These are phyloP conservation scores for Saccharomyces pastorianus DNA, from an alignment of 1,139 yeast genomes.

Conservation along the genomic window DNA sequence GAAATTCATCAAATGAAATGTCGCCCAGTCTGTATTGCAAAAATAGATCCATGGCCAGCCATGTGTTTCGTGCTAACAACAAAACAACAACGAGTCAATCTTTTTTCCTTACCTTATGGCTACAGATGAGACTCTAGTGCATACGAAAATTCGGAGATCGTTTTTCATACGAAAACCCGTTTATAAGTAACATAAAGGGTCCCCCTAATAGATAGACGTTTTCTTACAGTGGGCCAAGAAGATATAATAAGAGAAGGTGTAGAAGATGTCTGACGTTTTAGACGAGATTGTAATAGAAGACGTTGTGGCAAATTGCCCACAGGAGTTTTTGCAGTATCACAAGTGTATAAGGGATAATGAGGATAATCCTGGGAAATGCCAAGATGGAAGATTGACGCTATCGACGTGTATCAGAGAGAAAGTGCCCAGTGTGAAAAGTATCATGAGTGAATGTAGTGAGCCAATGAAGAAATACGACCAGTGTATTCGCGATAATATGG, in stretches of 20 bases:
- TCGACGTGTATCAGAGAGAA: conserved; percentile 26
- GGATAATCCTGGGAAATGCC: conserved; percentile 28
- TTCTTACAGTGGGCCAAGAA: neutral
- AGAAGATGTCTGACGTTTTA: conserved; percentile 14
- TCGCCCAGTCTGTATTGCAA: neutral
- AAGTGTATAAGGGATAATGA: conserved; percentile 30
- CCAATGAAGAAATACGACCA: conserved; percentile 26
- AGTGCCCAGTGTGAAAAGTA: conserved; percentile 31
- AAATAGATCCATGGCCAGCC: neutral
- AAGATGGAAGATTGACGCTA: conserved; percentile 24
- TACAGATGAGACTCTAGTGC: neutral
- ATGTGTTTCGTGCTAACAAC: too few species aligned
- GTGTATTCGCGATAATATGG: conserved; percentile 24
- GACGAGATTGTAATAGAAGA: conserved; percentile 25
- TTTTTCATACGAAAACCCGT: neutral
- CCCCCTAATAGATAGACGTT: neutral
- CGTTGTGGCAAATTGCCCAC: conserved; percentile 32
- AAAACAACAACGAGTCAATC: too few species aligned
- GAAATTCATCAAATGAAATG: neutral
- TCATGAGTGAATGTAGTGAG: conserved; percentile 25
- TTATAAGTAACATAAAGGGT: neutral
- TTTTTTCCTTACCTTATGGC: too few species aligned
- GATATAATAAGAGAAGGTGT: neutral
- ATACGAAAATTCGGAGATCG: neutral
- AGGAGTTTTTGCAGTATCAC: conserved; percentile 30